Percentiles rank a stretch among this genome's conserved stretches.
Evolutionary conservation across 208 protist species (phyloP).

Genomic region (Balamuthia mandrillaris): DNA sequence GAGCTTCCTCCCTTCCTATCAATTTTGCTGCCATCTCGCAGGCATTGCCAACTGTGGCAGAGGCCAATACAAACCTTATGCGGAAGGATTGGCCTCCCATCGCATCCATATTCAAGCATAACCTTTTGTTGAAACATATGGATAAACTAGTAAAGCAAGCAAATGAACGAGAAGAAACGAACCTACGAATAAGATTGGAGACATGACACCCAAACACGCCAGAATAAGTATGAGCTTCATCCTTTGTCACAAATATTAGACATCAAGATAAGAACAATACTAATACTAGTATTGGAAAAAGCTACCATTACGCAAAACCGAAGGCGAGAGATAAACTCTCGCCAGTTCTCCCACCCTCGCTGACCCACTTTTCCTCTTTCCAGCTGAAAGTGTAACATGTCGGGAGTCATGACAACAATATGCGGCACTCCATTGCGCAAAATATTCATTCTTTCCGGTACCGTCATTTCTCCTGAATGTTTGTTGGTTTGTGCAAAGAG

Average conservation of each 20-base stretch:
- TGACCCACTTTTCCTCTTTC: neutral
- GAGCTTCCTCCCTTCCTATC: neutral
- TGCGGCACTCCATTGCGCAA: neutral
- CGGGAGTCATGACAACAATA: neutral
- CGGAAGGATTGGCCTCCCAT: neutral
- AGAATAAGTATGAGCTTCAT: slow-evolving; percentile 7
- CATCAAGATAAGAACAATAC: no score
- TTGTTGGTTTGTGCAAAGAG: neutral
- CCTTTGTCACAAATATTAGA: no score
- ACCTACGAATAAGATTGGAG: neutral
- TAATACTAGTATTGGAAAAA: no score
- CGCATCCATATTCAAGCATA: neutral
- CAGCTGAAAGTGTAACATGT: neutral
- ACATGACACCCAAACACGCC: slow-evolving; percentile 1
- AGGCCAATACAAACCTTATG: neutral
- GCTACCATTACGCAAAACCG: neutral
- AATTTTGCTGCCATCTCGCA: neutral
- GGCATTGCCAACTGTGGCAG: slow-evolving; percentile 13
- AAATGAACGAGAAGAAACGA: neutral
- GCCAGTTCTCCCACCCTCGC: neutral
- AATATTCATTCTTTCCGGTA: neutral
- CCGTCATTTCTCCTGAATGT: neutral
- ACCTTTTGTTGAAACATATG: neutral
- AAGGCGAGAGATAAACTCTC: neutral
- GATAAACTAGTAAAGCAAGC: neutral